A percentile compares a stretch with the other conserved stretches of the same genome.
Evolutionary conservation across 176 grass and related monocot genomes (phyloP).

Genomic region (Aegilops bicornis): DNA sequence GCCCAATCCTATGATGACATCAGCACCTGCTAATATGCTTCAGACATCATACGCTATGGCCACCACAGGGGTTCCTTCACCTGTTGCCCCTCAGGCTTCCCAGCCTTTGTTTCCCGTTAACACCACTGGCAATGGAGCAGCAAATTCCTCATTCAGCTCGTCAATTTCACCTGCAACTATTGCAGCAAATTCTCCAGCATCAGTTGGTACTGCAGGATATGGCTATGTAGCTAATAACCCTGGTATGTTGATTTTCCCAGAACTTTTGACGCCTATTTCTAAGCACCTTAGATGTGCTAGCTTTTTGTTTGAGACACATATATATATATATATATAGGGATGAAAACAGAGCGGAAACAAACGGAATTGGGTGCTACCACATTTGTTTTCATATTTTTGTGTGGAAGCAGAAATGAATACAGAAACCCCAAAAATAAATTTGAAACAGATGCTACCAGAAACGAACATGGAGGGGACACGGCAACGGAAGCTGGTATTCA

Average conservation of each 20-base stretch:
- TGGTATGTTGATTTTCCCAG: conserved; percentile 50
- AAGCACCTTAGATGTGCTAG: background rate
- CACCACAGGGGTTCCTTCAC: conserved; percentile 57
- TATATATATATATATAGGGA: too few relatives aligned
- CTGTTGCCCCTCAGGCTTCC: conserved; percentile 53
- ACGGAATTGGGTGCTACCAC: too few relatives aligned
- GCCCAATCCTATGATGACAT: conserved; percentile 56
- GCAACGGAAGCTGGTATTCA: too few relatives aligned
- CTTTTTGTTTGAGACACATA: background rate
- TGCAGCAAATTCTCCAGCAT: conserved; percentile 54
- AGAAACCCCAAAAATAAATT: too few relatives aligned
- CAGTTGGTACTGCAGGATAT: conserved; percentile 41
- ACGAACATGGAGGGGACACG: too few relatives aligned
- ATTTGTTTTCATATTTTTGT: too few relatives aligned
- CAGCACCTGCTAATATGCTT: conserved; percentile 55
- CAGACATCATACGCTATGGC: conserved; percentile 58
- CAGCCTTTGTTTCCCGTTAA: conserved; percentile 91
- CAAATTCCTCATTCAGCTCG: conserved; percentile 51
- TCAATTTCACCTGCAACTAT: conserved; percentile 43
- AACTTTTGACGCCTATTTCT: background rate
- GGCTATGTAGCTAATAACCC: conserved; percentile 52
- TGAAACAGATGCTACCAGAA: too few relatives aligned
- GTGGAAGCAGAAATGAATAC: too few relatives aligned
- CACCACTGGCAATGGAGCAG: conserved; percentile 47
- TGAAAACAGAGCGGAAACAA: too few relatives aligned